Base-by-base conservation (phyloP, 805 yeast species). In the Saccharomyces mikatae region DNA sequence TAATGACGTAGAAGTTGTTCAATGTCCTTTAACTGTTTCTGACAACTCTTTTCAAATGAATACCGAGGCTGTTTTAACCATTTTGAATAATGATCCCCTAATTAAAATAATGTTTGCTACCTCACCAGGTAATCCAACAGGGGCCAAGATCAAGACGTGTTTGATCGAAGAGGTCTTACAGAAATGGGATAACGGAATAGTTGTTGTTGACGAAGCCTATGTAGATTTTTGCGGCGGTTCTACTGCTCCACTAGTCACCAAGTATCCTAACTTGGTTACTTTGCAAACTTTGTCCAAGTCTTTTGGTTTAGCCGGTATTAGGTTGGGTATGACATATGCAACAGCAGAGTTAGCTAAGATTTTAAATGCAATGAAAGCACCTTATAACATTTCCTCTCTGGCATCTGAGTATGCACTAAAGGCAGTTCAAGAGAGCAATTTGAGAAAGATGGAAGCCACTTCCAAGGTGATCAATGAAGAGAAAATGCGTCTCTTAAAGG, bases 71-170 rank as follows among this genome's bases (percentile, higher is more conserved):
- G 80, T 91, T 48, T 62, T 79, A n/a, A 69, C 74, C 10, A 71
- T 78, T 1, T 71, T 92, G 24, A 58, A 67, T 6, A 64, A 66
- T 0, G 97, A 92, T 61, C 69, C 81, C 0, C 51, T 70, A 3
- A 86, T 92, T 62, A 91, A 90, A 65, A 65, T 94, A 56, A 76
- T 87, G 1, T 92, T 89, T 67, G 73, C 92, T 58, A 92, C 98
- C 14, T 87, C 97, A 1, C 99, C 99, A 10, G 99, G 99, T 41
- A 94, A 94, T 69, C 99, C 99, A 41, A 92, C 99, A 0, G 97
- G 86, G 10, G 79, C 81, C 30, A 72, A 80, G 49, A 68, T 92
- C 48, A 74, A 78, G 21, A 74, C 77, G 6, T 68, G 66, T 0
- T 73, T 80, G 46, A 73, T 90, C 44, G 72, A 76, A 50, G 66